A percentile compares a stretch with the other conserved stretches of the same genome.
phyloP scores from a whole-genome alignment of 129 eudicot genomes.

The Ambrosia trifida region DNA sequence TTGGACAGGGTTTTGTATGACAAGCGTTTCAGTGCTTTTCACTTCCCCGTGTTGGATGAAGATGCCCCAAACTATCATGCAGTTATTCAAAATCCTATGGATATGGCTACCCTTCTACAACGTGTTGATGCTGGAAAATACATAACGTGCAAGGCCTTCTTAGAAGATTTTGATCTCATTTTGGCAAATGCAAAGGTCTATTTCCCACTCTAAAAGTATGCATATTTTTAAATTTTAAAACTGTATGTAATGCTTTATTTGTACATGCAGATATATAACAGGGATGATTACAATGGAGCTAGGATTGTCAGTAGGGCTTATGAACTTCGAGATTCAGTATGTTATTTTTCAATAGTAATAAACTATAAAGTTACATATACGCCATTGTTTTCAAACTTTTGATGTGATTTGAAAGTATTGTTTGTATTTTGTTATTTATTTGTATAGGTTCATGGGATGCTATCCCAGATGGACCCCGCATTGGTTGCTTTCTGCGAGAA shows the following conservation, averaged over 20 bases:
- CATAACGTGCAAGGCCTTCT: slow-evolving; percentile 71
- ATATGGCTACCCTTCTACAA: slow-evolving; percentile 87
- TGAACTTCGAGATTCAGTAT: slow-evolving; percentile 96
- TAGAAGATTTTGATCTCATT: slow-evolving; percentile 90
- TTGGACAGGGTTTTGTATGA: slow-evolving; percentile 84
- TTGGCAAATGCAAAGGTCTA: slow-evolving; percentile 85
- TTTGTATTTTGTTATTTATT: slow-evolving; percentile 5
- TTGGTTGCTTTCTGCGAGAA: slow-evolving; percentile 89
- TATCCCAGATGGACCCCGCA: slow-evolving; percentile 94
- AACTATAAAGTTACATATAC: slow-evolving; percentile 12
- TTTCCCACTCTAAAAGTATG: background rate
- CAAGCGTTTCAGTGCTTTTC: slow-evolving; percentile 91
- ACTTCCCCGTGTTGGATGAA: slow-evolving; percentile 90
- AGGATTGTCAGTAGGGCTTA: slow-evolving; percentile 96
- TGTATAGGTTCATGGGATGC: slow-evolving; percentile 92
- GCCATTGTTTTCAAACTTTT: background rate
- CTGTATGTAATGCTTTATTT: slow-evolving; percentile 18
- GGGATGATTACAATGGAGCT: slow-evolving; percentile 97
- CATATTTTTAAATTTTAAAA: background rate
- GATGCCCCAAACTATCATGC: slow-evolving; percentile 98
- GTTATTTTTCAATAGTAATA: slow-evolving; percentile 23
- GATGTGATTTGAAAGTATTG: slow-evolving; percentile 12
- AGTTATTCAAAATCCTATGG: slow-evolving; percentile 96
- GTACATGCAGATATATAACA: slow-evolving; percentile 69
- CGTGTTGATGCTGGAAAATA: slow-evolving; percentile 90